These are phyloP conservation scores for Lipomyces yarrowii DNA, from an alignment of 1,139 yeast species.

Conservation along the genomic window DNA sequence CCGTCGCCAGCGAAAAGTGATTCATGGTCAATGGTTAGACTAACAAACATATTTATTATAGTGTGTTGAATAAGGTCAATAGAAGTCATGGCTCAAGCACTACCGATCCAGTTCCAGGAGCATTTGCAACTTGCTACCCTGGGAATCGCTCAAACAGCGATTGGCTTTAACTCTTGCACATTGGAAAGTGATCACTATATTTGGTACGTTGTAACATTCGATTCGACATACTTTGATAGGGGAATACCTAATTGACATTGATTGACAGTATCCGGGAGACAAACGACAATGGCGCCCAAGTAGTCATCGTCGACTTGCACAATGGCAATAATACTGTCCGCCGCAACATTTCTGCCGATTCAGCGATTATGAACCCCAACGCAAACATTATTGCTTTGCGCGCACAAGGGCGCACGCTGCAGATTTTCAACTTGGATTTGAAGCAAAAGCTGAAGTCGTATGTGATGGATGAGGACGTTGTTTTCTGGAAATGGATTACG, in stretches of 20 bases:
- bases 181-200: slow-evolving; percentile 90
- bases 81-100: slow-evolving; percentile 51
- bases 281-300: slow-evolving; percentile 71
- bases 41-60: not conserved
- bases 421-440: slow-evolving; percentile 84
- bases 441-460: slow-evolving; percentile 89
- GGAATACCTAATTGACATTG: not conserved
- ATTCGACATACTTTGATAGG: not conserved
- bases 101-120: slow-evolving; percentile 97
- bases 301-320: slow-evolving; percentile 85
- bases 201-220: slow-evolving; percentile 40
- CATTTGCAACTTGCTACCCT: slow-evolving; percentile 81
- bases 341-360: slow-evolving; percentile 96
- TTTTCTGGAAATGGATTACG: slow-evolving; percentile 94
- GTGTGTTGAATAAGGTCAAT: not conserved
- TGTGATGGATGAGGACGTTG: slow-evolving; percentile 84
- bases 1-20: not conserved
- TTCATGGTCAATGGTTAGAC: not conserved
- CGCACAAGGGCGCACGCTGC: slow-evolving; percentile 95
- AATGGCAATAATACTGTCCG: slow-evolving; percentile 74
- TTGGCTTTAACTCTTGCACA: slow-evolving; percentile 92
- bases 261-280: slow-evolving; percentile 72
- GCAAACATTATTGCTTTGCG: slow-evolving; percentile 88
- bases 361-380: slow-evolving; percentile 93
- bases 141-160: slow-evolving; percentile 80